These are phyloP conservation scores for Elymus sibiricus DNA, from an alignment of 176 grass and related monocot species.

Conservation along the genomic window DNA sequence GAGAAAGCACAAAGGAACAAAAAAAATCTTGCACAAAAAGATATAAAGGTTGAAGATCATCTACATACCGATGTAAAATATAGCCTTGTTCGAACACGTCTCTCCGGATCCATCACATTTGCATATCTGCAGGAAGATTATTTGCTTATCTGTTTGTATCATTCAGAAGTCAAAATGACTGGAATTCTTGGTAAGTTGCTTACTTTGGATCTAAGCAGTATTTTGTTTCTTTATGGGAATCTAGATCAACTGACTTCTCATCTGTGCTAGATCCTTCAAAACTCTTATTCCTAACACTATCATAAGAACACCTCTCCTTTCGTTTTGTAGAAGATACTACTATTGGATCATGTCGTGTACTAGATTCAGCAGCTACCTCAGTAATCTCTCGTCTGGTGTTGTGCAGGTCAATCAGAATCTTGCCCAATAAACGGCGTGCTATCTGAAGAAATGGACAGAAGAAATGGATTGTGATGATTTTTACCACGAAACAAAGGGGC, in stretches of 20 bases:
- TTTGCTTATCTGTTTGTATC: conserved; percentile 11
- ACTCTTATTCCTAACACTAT: conserved; percentile 45
- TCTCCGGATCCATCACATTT: conserved; percentile 87
- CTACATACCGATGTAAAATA: conserved; percentile 94
- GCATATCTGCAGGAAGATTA: conserved; percentile 74
- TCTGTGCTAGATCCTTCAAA: conserved; percentile 43
- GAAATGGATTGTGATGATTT: not conserved
- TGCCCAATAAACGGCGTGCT: conserved; percentile 82
- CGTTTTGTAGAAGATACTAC: conserved; percentile 34
- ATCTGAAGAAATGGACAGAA: conserved; percentile 58
- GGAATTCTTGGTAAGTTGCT: conserved; percentile 20
- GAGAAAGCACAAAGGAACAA: conserved; percentile 9
- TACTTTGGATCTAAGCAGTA: conserved; percentile 98
- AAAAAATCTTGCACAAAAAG: conserved; percentile 4
- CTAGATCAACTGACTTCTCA: conserved; percentile 50
- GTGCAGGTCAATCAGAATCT: conserved; percentile 91
- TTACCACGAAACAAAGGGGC: conserved; percentile 3
- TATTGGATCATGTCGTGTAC: conserved; percentile 34
- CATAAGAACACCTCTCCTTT: conserved; percentile 43
- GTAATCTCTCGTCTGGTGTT: conserved; percentile 86
- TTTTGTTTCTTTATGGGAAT: conserved; percentile 85
- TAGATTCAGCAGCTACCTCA: conserved; percentile 48
- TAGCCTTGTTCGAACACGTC: conserved; percentile 94
- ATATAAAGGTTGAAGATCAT: conserved; percentile 20
- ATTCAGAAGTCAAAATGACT: conserved; percentile 23